Percentiles rank a stretch among this genome's conserved stretches.
These are phyloP conservation scores for Boletus eberwhitei DNA, from an alignment of 768 basidiomycete species.

Conservation along the genomic window DNA sequence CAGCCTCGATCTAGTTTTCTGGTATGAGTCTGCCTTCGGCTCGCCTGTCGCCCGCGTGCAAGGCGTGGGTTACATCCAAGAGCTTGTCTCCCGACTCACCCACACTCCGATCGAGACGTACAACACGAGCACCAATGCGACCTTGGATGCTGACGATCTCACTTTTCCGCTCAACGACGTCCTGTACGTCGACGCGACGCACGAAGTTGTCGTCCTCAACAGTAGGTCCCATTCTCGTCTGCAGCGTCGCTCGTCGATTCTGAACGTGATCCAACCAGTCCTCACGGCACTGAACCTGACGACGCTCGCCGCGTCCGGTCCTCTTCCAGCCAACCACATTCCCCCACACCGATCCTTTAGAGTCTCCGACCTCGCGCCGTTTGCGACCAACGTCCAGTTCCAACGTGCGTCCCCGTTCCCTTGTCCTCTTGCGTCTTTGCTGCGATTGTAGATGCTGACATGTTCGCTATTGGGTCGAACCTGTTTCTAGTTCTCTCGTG, in stretches of 20 bases:
- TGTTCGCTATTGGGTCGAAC: background rate
- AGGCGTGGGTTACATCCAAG: conserved; percentile 79
- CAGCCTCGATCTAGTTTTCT: conserved; percentile 23
- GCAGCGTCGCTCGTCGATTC: background rate
- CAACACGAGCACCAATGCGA: conserved; percentile 84
- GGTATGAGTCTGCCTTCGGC: conserved; percentile 76
- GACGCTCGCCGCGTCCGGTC: conserved; percentile 66
- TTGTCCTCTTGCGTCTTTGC: background rate
- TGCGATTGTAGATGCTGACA: background rate
- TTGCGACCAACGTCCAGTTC: conserved; percentile 86
- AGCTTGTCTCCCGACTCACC: conserved; percentile 78
- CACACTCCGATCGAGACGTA: conserved; percentile 65
- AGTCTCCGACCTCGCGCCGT: conserved; percentile 76
- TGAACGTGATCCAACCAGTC: conserved; percentile 38
- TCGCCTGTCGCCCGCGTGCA: conserved; percentile 74
- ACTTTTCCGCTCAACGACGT: conserved; percentile 71
- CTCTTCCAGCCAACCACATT: conserved; percentile 73
- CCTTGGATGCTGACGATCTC: conserved; percentile 62
- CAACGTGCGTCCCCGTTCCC: conserved; percentile 54
- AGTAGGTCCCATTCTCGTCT: conserved; percentile 39
- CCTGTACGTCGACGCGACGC: conserved; percentile 86
- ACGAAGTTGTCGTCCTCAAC: conserved; percentile 89
- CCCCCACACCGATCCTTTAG: conserved; percentile 64
- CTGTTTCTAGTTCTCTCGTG: conserved; percentile 58
- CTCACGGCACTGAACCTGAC: conserved; percentile 84